Conservation (phyloP, 2,329 filamentous ascomycete genomes). For the Trichoderma aggressivum region DNA sequence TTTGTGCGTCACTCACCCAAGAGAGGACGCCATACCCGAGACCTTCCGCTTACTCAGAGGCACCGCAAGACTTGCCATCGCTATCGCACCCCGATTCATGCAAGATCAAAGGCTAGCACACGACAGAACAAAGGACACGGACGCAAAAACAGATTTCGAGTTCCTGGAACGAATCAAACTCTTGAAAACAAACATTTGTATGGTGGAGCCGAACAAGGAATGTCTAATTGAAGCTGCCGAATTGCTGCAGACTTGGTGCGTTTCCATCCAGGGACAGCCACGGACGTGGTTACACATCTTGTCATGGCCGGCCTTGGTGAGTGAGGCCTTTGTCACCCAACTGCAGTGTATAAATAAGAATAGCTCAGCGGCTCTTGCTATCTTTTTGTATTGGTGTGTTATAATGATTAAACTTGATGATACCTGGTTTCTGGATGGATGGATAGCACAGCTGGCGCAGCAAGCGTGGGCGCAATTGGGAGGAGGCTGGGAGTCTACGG, state of each 20-base stretch:
- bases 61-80: background rate
- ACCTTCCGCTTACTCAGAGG: background rate
- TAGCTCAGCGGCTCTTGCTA: background rate
- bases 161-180: background rate
- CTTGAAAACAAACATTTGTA: background rate
- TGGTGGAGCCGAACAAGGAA: background rate
- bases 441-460: background rate
- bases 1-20: background rate
- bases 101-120: background rate
- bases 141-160: background rate
- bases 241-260: background rate
- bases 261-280: background rate
- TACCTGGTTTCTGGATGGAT: background rate
- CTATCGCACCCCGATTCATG: background rate
- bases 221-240: background rate
- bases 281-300: background rate
- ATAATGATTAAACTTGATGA: background rate
- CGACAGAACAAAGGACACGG: background rate
- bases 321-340: background rate
- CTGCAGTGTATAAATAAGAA: background rate
- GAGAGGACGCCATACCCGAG: background rate
- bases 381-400: background rate
- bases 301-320: background rate
- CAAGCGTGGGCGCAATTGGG: background rate
- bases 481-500: background rate